These are phyloP conservation scores for Jatropha multifida DNA, from an alignment of 441 rosid genomes.

Conservation along the genomic window DNA sequence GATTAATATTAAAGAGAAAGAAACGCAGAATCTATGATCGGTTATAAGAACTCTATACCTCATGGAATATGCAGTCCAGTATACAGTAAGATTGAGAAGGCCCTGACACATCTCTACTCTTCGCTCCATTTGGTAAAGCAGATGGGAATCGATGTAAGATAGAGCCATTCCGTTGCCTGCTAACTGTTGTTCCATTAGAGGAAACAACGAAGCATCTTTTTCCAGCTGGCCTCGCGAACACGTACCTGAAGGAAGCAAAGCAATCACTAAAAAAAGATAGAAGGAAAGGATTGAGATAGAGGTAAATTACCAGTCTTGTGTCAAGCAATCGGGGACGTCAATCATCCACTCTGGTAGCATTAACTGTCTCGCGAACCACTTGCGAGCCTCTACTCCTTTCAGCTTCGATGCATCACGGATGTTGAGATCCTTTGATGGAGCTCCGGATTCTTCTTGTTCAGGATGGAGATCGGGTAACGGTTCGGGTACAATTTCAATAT, in stretches of 20 bases:
- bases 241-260: conserved; percentile 52
- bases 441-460: conserved; percentile 31
- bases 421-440: conserved; percentile 45
- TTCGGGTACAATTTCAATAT: conserved; percentile 32
- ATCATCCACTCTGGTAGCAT: conserved; percentile 98
- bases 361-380: conserved; percentile 80
- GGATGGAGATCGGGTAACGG: neutral
- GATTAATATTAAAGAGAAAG: neutral
- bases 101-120: conserved; percentile 58
- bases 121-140: conserved; percentile 78
- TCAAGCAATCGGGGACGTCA: conserved; percentile 74
- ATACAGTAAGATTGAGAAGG: conserved; percentile 74
- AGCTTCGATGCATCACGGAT: conserved; percentile 65
- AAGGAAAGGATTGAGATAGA: neutral
- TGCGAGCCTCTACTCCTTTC: conserved; percentile 71
- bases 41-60: conserved; percentile 39
- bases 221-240: conserved; percentile 84
- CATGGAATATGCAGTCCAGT: conserved; percentile 94
- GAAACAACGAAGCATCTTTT: conserved; percentile 94
- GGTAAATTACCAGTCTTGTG: conserved; percentile 58
- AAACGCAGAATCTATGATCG: neutral
- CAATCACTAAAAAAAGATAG: neutral
- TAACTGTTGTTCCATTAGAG: conserved; percentile 72
- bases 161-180: conserved; percentile 78
- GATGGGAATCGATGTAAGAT: conserved; percentile 86